phyloP scores from a whole-genome alignment of 2,329 filamentous ascomycete genomes.

The Apiospora pterosperma region DNA sequence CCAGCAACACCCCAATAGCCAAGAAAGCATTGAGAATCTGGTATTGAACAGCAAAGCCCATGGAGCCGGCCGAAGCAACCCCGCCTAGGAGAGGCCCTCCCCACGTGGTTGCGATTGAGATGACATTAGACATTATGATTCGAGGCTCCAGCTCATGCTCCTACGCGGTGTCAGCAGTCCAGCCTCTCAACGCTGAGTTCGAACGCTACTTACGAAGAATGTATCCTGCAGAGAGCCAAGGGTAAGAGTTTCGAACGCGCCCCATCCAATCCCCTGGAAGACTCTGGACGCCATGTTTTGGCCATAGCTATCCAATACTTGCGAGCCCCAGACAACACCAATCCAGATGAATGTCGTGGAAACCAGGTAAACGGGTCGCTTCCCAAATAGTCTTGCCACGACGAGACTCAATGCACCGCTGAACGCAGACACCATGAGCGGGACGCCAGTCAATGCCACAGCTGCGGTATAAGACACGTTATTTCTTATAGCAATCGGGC shows the following conservation, averaged over 20 bases:
- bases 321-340: constrained; percentile 49
- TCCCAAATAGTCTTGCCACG: constrained; percentile 46
- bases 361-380: constrained; percentile 49
- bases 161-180: constrained; percentile 30
- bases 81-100: constrained; percentile 53
- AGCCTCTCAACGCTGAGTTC: background rate
- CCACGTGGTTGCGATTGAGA: constrained; percentile 46
- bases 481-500: constrained; percentile 39
- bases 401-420: constrained; percentile 40
- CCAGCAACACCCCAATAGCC: constrained; percentile 40
- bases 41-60: constrained; percentile 46
- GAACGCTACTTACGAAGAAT: constrained; percentile 45
- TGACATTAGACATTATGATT: constrained; percentile 41
- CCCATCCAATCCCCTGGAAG: constrained; percentile 57
- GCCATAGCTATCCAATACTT: constrained; percentile 35
- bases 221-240: constrained; percentile 52
- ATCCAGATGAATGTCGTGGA: constrained; percentile 44
- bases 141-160: constrained; percentile 49
- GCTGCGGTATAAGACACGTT: constrained; percentile 44
- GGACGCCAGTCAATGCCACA: constrained; percentile 49
- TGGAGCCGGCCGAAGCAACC: constrained; percentile 36
- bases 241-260: constrained; percentile 53
- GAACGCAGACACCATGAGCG: constrained; percentile 46
- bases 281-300: constrained; percentile 50
- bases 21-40: constrained; percentile 48